These are phyloP conservation scores for Punctularia strigosozonata DNA, from an alignment of 768 basidiomycete genomes.

Conservation along the genomic window DNA sequence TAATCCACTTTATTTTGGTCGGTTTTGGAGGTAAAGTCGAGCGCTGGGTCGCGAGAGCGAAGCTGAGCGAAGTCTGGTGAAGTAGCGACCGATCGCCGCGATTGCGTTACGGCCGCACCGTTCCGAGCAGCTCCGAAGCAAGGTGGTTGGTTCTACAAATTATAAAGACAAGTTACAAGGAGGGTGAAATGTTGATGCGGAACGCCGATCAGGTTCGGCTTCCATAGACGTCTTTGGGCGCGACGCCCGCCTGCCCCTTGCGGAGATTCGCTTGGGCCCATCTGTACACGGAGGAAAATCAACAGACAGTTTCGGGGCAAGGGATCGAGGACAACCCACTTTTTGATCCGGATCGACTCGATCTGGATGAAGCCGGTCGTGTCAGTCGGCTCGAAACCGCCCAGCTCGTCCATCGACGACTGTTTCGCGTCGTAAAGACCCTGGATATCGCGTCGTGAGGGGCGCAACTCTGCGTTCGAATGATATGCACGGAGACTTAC, in stretches of 20 bases:
- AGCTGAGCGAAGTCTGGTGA: too few relatives aligned
- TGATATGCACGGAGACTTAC: slow-evolving; percentile 23
- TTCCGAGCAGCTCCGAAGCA: too few relatives aligned
- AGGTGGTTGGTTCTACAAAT: too few relatives aligned
- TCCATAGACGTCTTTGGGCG: slow-evolving; percentile 71
- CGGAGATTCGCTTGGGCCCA: slow-evolving; percentile 84
- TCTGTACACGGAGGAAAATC: slow-evolving; percentile 23
- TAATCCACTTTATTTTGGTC: too few relatives aligned
- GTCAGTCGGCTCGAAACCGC: slow-evolving; percentile 94
- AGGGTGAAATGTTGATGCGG: too few relatives aligned
- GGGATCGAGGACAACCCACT: slow-evolving; percentile 43
- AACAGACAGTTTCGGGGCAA: slow-evolving; percentile 3
- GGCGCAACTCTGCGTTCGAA: background rate
- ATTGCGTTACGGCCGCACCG: too few relatives aligned
- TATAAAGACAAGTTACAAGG: too few relatives aligned
- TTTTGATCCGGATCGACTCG: slow-evolving; percentile 95
- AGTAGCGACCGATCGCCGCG: too few relatives aligned
- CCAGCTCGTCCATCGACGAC: slow-evolving; percentile 98
- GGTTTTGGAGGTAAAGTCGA: too few relatives aligned
- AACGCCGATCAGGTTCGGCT: slow-evolving; percentile 28
- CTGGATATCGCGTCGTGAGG: slow-evolving; percentile 20
- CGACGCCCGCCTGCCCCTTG: slow-evolving; percentile 73
- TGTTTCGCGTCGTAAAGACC: slow-evolving; percentile 92
- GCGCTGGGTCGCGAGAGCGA: too few relatives aligned
- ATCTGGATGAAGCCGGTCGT: slow-evolving; percentile 96